phyloP scores from a whole-genome alignment of 106 monocot genomes.

The Iris macrosiphon region DNA sequence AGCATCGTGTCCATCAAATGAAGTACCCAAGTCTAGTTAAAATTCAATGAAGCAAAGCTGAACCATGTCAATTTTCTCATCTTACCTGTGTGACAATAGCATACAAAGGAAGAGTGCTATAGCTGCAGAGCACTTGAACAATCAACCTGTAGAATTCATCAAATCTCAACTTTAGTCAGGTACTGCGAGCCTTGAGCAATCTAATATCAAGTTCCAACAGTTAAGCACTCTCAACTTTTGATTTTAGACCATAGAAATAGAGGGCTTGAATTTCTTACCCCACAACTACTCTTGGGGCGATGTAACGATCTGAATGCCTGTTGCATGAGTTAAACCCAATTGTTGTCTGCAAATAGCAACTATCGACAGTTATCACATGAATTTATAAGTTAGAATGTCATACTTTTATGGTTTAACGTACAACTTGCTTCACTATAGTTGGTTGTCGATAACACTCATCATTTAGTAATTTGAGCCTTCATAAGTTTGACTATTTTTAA shows the following conservation, averaged over 20 bases:
- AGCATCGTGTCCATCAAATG: no score
- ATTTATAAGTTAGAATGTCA: no score
- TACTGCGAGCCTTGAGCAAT: background rate
- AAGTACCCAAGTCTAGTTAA: no score
- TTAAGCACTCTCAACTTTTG: background rate
- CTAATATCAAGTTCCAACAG: background rate
- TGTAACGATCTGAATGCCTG: slow-evolving; percentile 33
- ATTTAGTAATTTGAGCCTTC: background rate
- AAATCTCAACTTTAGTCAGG: background rate
- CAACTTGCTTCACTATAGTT: background rate
- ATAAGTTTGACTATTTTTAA: background rate
- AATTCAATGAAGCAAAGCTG: no score
- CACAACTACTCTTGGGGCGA: slow-evolving; percentile 48
- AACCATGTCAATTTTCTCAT: no score
- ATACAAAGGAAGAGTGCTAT: slow-evolving; percentile 56
- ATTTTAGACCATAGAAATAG: background rate
- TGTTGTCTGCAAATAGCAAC: slow-evolving; percentile 22
- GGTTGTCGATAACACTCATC: background rate
- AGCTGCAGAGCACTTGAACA: slow-evolving; percentile 54
- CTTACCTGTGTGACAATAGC: slow-evolving; percentile 67
- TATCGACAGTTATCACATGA: background rate
- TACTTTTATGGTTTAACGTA: no score
- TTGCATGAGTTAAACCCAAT: slow-evolving; percentile 70
- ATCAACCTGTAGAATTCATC: slow-evolving; percentile 30
- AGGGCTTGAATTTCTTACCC: slow-evolving; percentile 28